Evolutionary conservation across 179 eudicot genomes (phyloP), one percentile per base, ranked within the genome.

Genomic region (Spinacia oleracea): DNA sequence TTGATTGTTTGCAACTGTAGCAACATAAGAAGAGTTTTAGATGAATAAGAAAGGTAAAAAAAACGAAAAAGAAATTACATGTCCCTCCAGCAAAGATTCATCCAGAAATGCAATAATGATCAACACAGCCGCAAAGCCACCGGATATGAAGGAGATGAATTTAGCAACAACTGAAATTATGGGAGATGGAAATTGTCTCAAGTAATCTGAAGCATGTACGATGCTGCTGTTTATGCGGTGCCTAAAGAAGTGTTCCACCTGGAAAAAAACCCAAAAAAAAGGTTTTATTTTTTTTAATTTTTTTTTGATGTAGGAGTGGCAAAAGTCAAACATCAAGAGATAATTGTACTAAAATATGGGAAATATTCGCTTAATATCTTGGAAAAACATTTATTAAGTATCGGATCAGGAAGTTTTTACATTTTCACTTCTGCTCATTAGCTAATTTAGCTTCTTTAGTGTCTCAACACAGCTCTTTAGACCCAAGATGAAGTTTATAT

Each of bases 81-180:
- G 99, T 87, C 97, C 98, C 90, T 96, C 98, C 82, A 96, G 88
- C 67, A 96, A 90, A 77, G 99, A 93, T 84, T 96, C 99, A 67
- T 96, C 98, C 56, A 94, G 82, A 76, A 96, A 92, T 27, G 94
- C 97, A 75, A 96, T 89, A 77, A 96, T 92, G 80, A 93, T 92
- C 75, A 93, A 81, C 76, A 93, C 89, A 23, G 98, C 99, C 81
- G 97, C 95, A 86, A 96, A 89, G 56, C 99, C 97, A 80, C 98
- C 99, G 53, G 89, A 89, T 51, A 96, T 89, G 86, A 96, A 96
- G 6, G 99, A 89, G 70, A 96, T 92, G 79, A 96, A 93, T 77
- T 93, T 96, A 53, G 97, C 97, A 74, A 96, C 78, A 60, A 92
- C 84, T 0, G 93, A 86, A 78, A 96, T 75, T 72, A 91, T 87